Base-by-base conservation (phyloP, 306 rosid genomes). In the Rosa lucieae region DNA sequence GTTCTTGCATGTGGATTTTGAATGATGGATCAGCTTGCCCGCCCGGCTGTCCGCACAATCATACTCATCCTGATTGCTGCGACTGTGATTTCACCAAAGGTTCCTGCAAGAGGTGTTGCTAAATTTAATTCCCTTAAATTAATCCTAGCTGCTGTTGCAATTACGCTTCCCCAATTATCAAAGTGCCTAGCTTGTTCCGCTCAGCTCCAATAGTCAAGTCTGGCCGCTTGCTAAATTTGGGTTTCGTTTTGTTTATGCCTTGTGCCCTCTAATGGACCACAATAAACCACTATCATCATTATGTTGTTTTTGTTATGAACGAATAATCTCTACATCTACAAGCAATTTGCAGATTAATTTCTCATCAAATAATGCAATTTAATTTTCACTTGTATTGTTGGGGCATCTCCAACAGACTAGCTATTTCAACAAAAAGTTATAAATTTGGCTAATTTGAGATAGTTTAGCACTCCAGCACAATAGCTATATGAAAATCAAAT, bases 1-100 rank as follows among this genome's bases (percentile, higher is more conserved):
- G 69, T 32, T 61, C 37, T 35, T 65, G 11, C 6, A 65, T 66
- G 46, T 66, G 47, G 71, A 37, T 35, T 66, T 8, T 14, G 70
- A 37, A 66, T 35, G 46, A 13, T 35, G 71, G 47, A 37, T 10
- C 71, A 66, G 71, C 71, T 66, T 66, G 71, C 71, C 47, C 47
- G 47, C 8, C 13, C 71, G 20, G 18, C 15, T 66, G 47, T 66
- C n/a, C 13, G 8, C 5, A 39, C 5, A 40, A 40, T 18, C 67
- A 10, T 8, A 59, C 67, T 9, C 14, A 18, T 66, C 71, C 71
- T 37, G 10, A 0, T 23, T 59, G 71, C 26, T 66, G 47, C 46
- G 47, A 37, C 21, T 66, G 71, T 66, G 71, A 66, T 66, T 21
- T 21, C 5, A 15, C 23, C 47, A 15, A 66, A 35, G 71, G 71